Evolutionary conservation across 2,329 filamentous ascomycete genomes (phyloP).

Genomic region (Cucurbitaria berberidis): DNA sequence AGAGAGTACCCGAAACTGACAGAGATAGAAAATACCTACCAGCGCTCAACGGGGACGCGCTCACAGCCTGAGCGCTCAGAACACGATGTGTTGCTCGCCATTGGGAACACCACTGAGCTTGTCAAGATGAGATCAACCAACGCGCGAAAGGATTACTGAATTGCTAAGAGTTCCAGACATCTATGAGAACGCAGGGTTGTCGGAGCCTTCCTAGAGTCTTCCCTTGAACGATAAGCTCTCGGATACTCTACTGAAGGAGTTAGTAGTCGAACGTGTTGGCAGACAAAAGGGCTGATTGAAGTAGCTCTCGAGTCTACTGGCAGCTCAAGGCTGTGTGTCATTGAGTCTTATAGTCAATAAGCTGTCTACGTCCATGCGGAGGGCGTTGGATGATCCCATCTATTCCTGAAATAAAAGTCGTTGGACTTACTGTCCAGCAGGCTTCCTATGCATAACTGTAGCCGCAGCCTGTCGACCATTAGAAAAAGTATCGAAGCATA

Average conservation of each 20-base stretch:
- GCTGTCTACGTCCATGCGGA: background rate
- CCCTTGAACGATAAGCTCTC: background rate
- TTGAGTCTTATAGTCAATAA: background rate
- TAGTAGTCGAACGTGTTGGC: background rate
- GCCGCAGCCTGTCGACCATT: slow-evolving; percentile 40
- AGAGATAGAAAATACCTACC: no score
- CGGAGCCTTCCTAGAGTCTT: background rate
- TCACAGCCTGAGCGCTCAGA: no score
- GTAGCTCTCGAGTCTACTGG: background rate
- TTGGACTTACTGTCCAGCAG: slow-evolving; percentile 16
- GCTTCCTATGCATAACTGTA: slow-evolving; percentile 46
- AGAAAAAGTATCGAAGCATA: slow-evolving; percentile 18
- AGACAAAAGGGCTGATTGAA: background rate
- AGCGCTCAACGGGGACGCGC: no score
- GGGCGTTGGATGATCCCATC: no score
- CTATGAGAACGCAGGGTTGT: background rate
- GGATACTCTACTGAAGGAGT: background rate
- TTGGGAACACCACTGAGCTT: background rate
- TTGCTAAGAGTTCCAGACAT: background rate
- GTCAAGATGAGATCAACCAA: background rate
- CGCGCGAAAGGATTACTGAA: background rate
- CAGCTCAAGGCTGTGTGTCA: no score
- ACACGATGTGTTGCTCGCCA: no score
- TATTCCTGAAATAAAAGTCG: background rate
- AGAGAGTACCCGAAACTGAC: no score